Conservation (phyloP, 2,329 filamentous ascomycete species). For the Paraphoma chrysanthemicola region DNA sequence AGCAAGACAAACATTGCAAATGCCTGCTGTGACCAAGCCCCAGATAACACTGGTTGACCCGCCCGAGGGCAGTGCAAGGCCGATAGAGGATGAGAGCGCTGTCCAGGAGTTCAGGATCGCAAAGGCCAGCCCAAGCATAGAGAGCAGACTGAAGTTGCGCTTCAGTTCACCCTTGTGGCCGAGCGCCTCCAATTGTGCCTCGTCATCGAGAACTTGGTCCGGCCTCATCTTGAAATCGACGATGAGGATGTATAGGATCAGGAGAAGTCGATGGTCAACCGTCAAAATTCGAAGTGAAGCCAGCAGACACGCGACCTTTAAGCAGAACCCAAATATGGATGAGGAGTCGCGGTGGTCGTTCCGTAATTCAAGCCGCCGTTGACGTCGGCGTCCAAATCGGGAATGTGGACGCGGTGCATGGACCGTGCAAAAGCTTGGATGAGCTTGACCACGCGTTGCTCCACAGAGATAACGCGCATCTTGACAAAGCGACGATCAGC, state of each 20-base stretch:
- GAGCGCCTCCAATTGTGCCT: conserved; percentile 49
- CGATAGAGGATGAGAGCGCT: conserved; percentile 64
- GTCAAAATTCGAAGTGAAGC: background rate
- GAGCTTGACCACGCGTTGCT: conserved; percentile 15
- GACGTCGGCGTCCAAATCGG: conserved; percentile 12
- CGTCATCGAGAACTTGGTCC: conserved; percentile 33
- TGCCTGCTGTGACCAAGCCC: conserved; percentile 63
- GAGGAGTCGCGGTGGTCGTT: conserved; percentile 1
- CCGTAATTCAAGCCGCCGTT: conserved; percentile 7
- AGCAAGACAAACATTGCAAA: conserved; percentile 75
- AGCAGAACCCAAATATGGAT: background rate
- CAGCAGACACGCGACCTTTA: background rate
- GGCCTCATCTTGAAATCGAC: conserved; percentile 24
- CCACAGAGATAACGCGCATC: conserved; percentile 14
- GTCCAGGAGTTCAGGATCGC: conserved; percentile 71
- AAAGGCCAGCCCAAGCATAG: conserved; percentile 69
- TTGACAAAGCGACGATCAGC: conserved; percentile 6
- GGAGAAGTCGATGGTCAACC: background rate
- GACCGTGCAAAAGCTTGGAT: conserved; percentile 15
- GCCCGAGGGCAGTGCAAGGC: conserved; percentile 71
- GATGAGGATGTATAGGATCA: background rate
- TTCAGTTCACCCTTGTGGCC: conserved; percentile 66
- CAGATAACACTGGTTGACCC: conserved; percentile 76
- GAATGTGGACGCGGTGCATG: conserved; percentile 7
- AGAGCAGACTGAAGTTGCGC: conserved; percentile 64